Base-by-base conservation (phyloP, 1,139 yeast species). In the Blastobotrys illinoisensis region DNA sequence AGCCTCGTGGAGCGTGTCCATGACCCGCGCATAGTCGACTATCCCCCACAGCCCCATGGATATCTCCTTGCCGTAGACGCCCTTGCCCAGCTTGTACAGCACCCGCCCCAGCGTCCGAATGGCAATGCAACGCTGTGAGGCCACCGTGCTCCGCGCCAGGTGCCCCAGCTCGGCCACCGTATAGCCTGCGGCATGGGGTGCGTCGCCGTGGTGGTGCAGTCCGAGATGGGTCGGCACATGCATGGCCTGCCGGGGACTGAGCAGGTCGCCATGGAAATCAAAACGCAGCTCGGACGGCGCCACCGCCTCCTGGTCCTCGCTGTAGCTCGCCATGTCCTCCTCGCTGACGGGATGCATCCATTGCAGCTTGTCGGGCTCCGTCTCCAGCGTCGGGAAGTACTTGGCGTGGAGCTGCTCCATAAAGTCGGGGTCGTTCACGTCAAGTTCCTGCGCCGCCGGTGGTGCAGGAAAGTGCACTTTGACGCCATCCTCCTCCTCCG, bases 161-260 rank as follows among this genome's bases (percentile, higher is more conserved):
- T 86, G 95, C 0, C 87, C 86, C 52, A 93, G 75, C 67, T 93
- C 99, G 1, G 81, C 76, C 21, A 93, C 69, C 0, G 98, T 90
- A 68, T 93, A 93, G 0, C 99, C 99, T 0, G 99, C 96, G 54
- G 91, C 76, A 48, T 85, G 83, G 0, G 98, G 97, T 54, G 85
- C 83, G 21, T 86, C 89, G 0, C 97, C 80, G 69, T 93, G 99
- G 67, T 93, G 98, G 64, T 90, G 97, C 21, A 93, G 77, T 0
- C 97, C 99, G 51, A 81, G 70, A 48, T 79, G 75, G 0, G 86
- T 77, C 2, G 82, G 78, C 6, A 83, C 75, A 1, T 70, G 61
- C 2, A 65, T 61, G 43, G 77, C 67, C 59, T 73, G 70, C 28
- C 75, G 65, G 45, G 83, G 79, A 44, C 86, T 82, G 2, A 93